Evolutionary conservation across 1,284 basidiomycete genomes (phyloP).

Genomic region (Sphaerobolus stellatus): DNA sequence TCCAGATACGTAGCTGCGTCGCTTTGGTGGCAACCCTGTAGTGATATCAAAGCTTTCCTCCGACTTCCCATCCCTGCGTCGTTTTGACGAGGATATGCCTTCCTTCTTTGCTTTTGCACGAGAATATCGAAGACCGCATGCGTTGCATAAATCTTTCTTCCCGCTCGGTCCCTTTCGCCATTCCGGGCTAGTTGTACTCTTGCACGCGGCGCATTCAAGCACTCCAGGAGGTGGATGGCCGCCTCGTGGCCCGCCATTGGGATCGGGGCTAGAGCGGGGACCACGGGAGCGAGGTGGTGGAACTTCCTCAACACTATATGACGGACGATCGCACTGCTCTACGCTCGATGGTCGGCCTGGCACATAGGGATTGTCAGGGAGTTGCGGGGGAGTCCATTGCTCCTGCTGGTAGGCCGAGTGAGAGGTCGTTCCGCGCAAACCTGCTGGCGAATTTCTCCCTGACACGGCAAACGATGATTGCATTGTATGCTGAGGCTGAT

Average conservation of each 20-base stretch:
- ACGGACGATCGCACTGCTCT: too few relatives aligned
- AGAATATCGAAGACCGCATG: constrained; percentile 79
- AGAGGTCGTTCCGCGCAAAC: too few relatives aligned
- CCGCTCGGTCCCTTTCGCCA: constrained; percentile 92
- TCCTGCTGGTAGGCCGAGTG: too few relatives aligned
- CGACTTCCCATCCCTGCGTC: constrained; percentile 43
- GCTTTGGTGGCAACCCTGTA: background rate
- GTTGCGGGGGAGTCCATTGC: too few relatives aligned
- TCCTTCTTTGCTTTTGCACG: constrained; percentile 83
- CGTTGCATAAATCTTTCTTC: constrained; percentile 91
- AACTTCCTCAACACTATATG: constrained; percentile 4
- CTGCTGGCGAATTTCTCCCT: too few relatives aligned
- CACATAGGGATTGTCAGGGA: too few relatives aligned
- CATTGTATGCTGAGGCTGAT: too few relatives aligned
- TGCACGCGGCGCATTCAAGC: constrained; percentile 78
- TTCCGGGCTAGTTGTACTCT: constrained; percentile 83
- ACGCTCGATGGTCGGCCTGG: too few relatives aligned
- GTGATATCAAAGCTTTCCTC: background rate
- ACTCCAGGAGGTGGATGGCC: constrained; percentile 73
- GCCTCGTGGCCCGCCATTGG: constrained; percentile 18
- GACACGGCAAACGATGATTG: too few relatives aligned
- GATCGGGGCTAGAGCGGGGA: constrained; percentile 11
- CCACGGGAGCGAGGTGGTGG: constrained; percentile 6
- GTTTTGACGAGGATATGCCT: constrained; percentile 45
- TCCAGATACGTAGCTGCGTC: background rate